Base-by-base conservation (phyloP, 495 filamentous ascomycete species). In the Clohesyomyces aquaticus region DNA sequence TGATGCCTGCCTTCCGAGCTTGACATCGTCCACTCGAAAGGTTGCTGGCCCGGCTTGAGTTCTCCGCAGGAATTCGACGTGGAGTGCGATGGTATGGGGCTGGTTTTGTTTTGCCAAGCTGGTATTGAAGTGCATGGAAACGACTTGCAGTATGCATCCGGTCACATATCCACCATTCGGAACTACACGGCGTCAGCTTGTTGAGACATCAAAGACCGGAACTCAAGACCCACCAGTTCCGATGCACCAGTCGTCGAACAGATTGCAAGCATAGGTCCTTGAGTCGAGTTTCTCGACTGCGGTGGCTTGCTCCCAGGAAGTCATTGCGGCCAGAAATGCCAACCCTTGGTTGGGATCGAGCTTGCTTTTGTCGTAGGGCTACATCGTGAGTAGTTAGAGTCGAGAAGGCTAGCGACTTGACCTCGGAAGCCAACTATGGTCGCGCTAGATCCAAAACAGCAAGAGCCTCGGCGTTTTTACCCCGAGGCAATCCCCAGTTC, bases 111-210 rank as follows among this genome's bases (percentile, higher is more conserved):
- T 74, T 32, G 80, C 69, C 55, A 91, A 85, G 10, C 87, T 84
- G 26, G 83, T 86, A 43, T 69, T 71, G 76, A 90, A 91, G 74
- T 93, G 88, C 14, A 75, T 78, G 1, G 74, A 72, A 8, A 85
- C 84, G 21, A 88, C 82, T 16, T 77, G 74, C 67, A 90, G 81
- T 61, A 95, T 74, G 55, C 84, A 73, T 3, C 87, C 78, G 19
- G 87, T 86, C 11, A 88, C 85, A 69, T 88, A 93, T 48, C 91
- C 91, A 60, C 91, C 91, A 69, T 96, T 90, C 19, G 90, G 90
- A 4, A 96, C 91, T 90, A 61, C 41, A 58, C 9, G 27, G 25
- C 19, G 56, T 67, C 52, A 71, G 35, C 48, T 63, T 43, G 9
- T 29, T 14, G 4, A 38, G 28, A 29, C 16, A 21, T n/a, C 9